Evolutionary conservation across 176 grass and related monocot genomes (phyloP).

Genomic region (Thinopyrum elongatum): DNA sequence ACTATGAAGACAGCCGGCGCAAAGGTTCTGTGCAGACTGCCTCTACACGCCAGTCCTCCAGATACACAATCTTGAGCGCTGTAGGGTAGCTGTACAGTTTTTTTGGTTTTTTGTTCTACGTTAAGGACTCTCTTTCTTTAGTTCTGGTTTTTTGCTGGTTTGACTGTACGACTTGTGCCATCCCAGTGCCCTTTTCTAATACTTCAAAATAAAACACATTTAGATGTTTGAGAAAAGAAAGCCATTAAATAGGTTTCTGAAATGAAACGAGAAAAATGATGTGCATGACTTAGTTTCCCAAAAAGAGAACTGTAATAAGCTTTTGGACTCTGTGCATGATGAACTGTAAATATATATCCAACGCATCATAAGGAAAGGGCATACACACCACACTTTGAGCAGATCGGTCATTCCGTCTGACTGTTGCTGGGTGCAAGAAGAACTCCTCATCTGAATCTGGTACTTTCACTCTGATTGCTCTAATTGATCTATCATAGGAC

Average conservation of each 20-base stretch:
- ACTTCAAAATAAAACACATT: neutral
- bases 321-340: neutral
- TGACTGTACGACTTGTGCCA: neutral
- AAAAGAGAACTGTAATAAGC: neutral
- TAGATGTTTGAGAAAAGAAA: neutral
- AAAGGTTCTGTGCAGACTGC: neutral
- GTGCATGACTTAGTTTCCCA: neutral
- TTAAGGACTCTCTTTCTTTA: neutral
- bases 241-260: neutral
- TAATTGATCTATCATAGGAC: slow-evolving; percentile 85
- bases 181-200: neutral
- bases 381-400: slow-evolving; percentile 94
- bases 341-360: neutral
- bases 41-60: neutral
- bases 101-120: neutral
- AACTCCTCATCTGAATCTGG: slow-evolving; percentile 97
- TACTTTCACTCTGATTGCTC: slow-evolving; percentile 92
- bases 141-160: neutral
- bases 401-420: slow-evolving; percentile 84
- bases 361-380: neutral
- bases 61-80: neutral
- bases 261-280: neutral
- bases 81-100: neutral
- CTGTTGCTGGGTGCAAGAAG: slow-evolving; percentile 91
- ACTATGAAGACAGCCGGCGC: neutral